Evolutionary conservation across 768 basidiomycete species (phyloP), one percentile per base, ranked within the genome.

Genomic region (Leccinellum rugosiceps): DNA sequence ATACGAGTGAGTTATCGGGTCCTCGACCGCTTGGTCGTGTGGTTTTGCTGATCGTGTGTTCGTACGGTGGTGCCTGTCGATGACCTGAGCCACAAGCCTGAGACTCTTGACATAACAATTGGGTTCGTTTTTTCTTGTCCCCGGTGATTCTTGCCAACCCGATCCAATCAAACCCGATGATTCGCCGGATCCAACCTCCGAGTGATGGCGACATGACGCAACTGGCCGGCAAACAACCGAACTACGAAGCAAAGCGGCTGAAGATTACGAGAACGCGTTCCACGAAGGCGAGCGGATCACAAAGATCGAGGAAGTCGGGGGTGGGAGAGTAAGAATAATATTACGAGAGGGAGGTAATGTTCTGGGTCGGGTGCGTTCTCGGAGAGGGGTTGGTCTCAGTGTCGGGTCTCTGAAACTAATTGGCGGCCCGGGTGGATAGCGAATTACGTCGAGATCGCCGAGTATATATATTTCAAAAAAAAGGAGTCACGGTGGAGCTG

Each of bases 211-310:
- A 10, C 30, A 31, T 9, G 5, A 31, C 30, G 4, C 9, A 10
- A 31, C n/a, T n/a, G n/a, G n/a, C n/a, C n/a, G 13, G 19, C 14
- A 48, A 94, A 91, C 25, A 25, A 25, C 4, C 25, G 25, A 4
- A 25, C 61, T 96, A 95, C 65, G 91, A 93, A 10, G 92, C 94
- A 90, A 93, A 10, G 92, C 94, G 0, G 84, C 84, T 0, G 94
- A 97, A 68, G 93, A 94, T 63, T 96, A 98, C 66, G 94, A 97
- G 68, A 74, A 96, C 28, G 80, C 86, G 3, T 93, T 98, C 81
- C 76, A 70, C 30, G 94, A 93, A 70, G 92, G 91, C 26, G 94
- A 94, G 34, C 74, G 77, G 56, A 90, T 97, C 67, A 79, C 77
- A 17, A 78, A 88, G 55, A 90, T 97, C 53, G 90, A 92, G 65